These are phyloP conservation scores for Coniochaeta sp. DNA, from an alignment of 2,329 filamentous ascomycete species.

Conservation along the genomic window DNA sequence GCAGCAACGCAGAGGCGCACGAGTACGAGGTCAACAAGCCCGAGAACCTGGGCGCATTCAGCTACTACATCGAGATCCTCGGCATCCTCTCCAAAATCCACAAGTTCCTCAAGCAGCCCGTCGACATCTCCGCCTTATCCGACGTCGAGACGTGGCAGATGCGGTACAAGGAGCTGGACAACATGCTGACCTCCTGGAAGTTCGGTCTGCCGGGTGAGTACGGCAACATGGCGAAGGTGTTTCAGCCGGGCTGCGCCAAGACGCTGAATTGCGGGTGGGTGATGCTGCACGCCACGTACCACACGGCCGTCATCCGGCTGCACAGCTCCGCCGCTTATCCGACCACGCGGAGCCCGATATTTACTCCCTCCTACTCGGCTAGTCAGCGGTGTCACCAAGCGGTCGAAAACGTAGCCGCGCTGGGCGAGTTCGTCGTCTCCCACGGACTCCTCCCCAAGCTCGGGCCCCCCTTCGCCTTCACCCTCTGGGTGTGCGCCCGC, in stretches of 20 bases:
- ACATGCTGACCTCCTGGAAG: slow-evolving; percentile 74
- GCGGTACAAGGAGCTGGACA: slow-evolving; percentile 79
- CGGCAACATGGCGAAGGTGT: slow-evolving; percentile 74
- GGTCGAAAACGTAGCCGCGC: slow-evolving; percentile 72
- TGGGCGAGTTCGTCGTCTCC: slow-evolving; percentile 71
- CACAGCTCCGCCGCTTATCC: slow-evolving; percentile 92
- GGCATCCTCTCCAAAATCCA: slow-evolving; percentile 84
- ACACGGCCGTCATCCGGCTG: slow-evolving; percentile 81
- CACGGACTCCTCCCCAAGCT: slow-evolving; percentile 72
- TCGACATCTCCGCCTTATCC: slow-evolving; percentile 75
- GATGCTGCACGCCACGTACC: slow-evolving; percentile 85
- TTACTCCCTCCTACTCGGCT: slow-evolving; percentile 81
- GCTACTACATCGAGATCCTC: slow-evolving; percentile 84
- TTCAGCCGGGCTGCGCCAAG: slow-evolving; percentile 61
- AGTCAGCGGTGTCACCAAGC: slow-evolving; percentile 76
- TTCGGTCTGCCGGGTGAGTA: slow-evolving; percentile 77
- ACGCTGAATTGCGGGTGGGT: slow-evolving; percentile 76
- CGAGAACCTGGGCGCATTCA: slow-evolving; percentile 80
- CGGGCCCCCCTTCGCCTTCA: slow-evolving; percentile 86
- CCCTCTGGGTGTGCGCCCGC: slow-evolving; percentile 84
- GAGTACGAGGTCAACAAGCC: slow-evolving; percentile 63
- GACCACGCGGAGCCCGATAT: slow-evolving; percentile 79
- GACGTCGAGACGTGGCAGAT: slow-evolving; percentile 89
- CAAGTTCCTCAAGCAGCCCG: slow-evolving; percentile 79
- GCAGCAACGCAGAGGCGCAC: slow-evolving; percentile 27